A percentile compares a stretch with the other conserved stretches of the same genome.
These are phyloP conservation scores for Puccinia hordei DNA, from an alignment of 1,284 basidiomycete genomes.

Conservation along the genomic window DNA sequence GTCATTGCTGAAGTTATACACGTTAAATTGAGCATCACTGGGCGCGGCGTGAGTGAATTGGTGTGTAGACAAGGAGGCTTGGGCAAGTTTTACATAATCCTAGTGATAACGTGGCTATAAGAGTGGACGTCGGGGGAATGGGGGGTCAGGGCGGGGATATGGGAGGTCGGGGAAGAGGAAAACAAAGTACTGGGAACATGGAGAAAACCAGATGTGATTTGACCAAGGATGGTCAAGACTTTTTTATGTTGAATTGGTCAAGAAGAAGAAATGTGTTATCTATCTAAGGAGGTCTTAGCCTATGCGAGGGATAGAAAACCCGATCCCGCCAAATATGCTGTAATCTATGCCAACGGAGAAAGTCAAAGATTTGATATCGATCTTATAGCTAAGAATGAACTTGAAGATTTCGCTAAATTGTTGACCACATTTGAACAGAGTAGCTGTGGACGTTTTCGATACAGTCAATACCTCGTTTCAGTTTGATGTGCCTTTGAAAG, in stretches of 20 bases:
- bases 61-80: too few species aligned
- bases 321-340: conserved; percentile 6
- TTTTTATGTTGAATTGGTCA: background rate
- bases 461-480: background rate
- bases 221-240: background rate
- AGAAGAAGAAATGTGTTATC: background rate
- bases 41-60: too few species aligned
- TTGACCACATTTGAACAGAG: conserved; percentile 11
- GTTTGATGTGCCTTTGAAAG: background rate
- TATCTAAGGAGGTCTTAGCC: background rate
- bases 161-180: too few species aligned
- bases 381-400: conserved; percentile 18
- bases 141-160: too few species aligned
- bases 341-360: conserved; percentile 20
- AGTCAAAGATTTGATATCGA: background rate
- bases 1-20: too few species aligned
- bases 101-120: too few species aligned
- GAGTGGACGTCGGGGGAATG: too few species aligned
- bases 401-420: conserved; percentile 21
- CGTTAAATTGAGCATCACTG: too few species aligned
- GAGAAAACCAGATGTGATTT: background rate
- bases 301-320: conserved; percentile 13
- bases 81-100: too few species aligned
- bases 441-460: background rate
- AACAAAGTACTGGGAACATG: background rate